These are phyloP conservation scores for Helichrysum umbraculigerum DNA, from an alignment of 129 eudicot genomes.

Conservation along the genomic window DNA sequence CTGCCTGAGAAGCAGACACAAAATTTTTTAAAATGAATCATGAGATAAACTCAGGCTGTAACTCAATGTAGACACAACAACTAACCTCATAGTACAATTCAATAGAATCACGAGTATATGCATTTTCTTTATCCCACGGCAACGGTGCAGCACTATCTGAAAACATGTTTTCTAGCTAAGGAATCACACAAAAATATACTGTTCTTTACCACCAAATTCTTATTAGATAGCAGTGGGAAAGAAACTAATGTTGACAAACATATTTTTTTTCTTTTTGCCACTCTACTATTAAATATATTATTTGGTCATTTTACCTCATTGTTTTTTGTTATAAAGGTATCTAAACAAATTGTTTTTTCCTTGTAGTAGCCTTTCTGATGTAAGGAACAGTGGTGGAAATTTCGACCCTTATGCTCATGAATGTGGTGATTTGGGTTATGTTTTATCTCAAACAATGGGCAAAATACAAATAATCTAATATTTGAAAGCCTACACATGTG, in stretches of 20 bases:
- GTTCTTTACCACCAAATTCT: neutral
- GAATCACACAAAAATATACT: slow-evolving; percentile 25
- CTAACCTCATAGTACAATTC: slow-evolving; percentile 90
- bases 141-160: slow-evolving; percentile 71
- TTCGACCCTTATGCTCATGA: neutral
- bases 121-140: slow-evolving; percentile 81
- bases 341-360: neutral
- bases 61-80: neutral
- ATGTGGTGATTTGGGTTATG: neutral
- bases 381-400: neutral
- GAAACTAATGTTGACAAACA: no score
- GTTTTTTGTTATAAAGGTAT: no score
- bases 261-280: neutral
- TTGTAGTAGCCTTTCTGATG: neutral
- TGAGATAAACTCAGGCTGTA: neutral
- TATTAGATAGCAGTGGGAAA: no score
- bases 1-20: slow-evolving; percentile 42
- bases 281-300: neutral
- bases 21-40: neutral
- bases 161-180: slow-evolving; percentile 87
- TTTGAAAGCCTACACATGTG: neutral
- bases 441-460: neutral
- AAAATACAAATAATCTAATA: neutral
- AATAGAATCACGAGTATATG: slow-evolving; percentile 76
- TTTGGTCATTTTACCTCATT: no score